Conservation (phyloP, 1,284 basidiomycete genomes). For the Tilletiaria anomala region DNA sequence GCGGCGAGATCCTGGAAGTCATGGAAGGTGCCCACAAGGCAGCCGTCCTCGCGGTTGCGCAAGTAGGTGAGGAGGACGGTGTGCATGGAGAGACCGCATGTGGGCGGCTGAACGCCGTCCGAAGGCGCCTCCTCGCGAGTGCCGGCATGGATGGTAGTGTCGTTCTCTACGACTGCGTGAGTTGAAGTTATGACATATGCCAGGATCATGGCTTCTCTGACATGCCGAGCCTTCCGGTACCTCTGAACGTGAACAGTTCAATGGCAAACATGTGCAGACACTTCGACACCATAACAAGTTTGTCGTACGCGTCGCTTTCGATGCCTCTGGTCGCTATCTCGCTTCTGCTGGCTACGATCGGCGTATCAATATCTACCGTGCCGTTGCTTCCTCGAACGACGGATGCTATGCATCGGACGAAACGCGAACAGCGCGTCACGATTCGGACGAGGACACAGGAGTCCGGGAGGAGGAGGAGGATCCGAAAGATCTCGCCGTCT, state of each 20-base stretch:
- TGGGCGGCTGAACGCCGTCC: neutral
- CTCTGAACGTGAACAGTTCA: conserved; percentile 6
- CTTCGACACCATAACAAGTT: conserved; percentile 24
- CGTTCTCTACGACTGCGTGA: conserved; percentile 20
- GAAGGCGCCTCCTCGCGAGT: neutral
- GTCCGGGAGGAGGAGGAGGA: conserved; percentile 2
- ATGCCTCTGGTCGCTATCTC: conserved; percentile 17
- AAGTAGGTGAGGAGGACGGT: neutral
- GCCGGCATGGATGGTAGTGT: conserved; percentile 30
- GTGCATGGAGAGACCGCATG: neutral
- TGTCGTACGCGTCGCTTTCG: conserved; percentile 21
- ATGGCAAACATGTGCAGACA: conserved; percentile 12
- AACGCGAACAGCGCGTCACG: neutral
- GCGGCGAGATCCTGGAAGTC: conserved; percentile 21
- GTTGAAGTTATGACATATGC: neutral
- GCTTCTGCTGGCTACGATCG: conserved; percentile 30
- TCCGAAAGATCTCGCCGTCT: neutral
- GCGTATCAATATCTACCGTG: conserved; percentile 18
- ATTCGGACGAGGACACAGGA: conserved; percentile 3
- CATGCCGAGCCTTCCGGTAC: no score
- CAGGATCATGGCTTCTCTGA: no score
- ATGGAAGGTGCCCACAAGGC: conserved; percentile 21
- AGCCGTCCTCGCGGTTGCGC: conserved; percentile 22
- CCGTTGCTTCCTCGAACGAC: no score
- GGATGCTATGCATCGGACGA: no score